Conservation (phyloP, 2,329 filamentous ascomycete species). For the Colletotrichum ledebouriae region DNA sequence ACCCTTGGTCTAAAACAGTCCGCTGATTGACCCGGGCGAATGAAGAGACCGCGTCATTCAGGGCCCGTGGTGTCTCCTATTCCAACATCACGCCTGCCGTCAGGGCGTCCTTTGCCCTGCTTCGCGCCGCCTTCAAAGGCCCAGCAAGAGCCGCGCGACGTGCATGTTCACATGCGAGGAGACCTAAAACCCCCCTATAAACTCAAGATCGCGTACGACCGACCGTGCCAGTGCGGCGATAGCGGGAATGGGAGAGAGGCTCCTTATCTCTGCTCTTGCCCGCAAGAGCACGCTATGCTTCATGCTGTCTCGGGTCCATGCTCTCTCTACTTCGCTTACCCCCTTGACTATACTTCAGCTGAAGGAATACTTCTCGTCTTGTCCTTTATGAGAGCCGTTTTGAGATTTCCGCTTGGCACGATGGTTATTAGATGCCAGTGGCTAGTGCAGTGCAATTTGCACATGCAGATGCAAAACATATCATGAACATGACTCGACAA, state of each 20-base stretch:
- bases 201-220: not conserved
- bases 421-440: not conserved
- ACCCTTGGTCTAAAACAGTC: not conserved
- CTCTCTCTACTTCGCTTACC: not conserved
- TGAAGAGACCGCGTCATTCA: too few relatives aligned
- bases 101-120: too few relatives aligned
- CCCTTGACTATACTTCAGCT: not conserved
- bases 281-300: constrained; percentile 7
- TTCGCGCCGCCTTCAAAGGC: too few relatives aligned
- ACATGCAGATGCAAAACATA: not conserved
- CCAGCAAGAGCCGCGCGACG: constrained; percentile 10
- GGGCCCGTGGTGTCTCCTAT: too few relatives aligned
- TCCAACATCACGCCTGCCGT: too few relatives aligned
- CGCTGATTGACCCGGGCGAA: too few relatives aligned
- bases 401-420: not conserved
- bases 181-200: constrained; percentile 9
- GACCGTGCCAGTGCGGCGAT: constrained; percentile 31
- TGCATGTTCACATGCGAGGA: constrained; percentile 31
- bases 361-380: constrained; percentile 9
- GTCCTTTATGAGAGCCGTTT: too few relatives aligned
- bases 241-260: constrained; percentile 24
- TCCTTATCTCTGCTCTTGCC: constrained; percentile 32
- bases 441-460: not conserved
- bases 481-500: too few relatives aligned
- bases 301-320: constrained; percentile 30